Evolutionary conservation across 192 early-diverging fungal genomes (phyloP).

Genomic region (Neocallimastix lanati): DNA sequence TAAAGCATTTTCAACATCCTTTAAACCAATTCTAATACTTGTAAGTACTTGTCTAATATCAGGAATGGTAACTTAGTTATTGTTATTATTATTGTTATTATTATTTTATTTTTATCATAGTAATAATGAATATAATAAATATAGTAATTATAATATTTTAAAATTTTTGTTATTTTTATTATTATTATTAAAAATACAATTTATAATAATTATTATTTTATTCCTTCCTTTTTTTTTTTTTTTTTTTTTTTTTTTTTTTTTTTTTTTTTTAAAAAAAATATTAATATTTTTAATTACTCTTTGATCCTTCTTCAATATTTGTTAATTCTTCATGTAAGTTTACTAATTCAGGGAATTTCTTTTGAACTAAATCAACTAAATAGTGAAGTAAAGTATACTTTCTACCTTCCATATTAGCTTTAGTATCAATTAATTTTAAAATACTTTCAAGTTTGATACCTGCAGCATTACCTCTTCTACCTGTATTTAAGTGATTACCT

Average conservation of each 20-base stretch:
- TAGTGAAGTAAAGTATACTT: slow-evolving; percentile 64
- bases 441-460: not conserved
- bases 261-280: not conserved
- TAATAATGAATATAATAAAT: no score
- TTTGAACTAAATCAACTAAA: slow-evolving; percentile 44
- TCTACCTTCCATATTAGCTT: slow-evolving; percentile 39
- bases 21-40: not conserved
- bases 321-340: slow-evolving; percentile 50
- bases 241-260: not conserved
- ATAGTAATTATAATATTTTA: no score
- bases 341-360: slow-evolving; percentile 37
- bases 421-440: slow-evolving; percentile 52
- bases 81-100: no score
- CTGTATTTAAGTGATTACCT: not conserved
- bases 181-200: no score
- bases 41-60: not conserved
- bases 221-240: no score
- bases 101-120: no score
- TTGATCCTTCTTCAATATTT: slow-evolving; percentile 45
- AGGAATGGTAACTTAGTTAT: not conserved
- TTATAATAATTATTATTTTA: no score
- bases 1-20: not conserved
- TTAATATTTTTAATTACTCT: no score
- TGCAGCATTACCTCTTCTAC: not conserved
- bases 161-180: no score